Conservation (phyloP, 495 filamentous ascomycete species). For the Delitschia confertaspora region DNA sequence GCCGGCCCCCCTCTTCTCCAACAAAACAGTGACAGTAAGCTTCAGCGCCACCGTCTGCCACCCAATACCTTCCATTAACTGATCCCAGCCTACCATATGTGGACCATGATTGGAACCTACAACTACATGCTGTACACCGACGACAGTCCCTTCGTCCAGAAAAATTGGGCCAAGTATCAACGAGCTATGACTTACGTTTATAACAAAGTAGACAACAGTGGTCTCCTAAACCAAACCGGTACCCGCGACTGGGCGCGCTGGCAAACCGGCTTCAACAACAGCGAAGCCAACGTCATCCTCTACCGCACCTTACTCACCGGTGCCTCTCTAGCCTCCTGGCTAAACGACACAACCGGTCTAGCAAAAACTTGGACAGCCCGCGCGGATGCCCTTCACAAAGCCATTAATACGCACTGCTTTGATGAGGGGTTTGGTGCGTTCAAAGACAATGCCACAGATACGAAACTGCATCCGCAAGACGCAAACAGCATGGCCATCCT, state of each 20-base stretch:
- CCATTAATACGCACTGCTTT: conserved; percentile 44
- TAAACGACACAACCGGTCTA: conserved; percentile 36
- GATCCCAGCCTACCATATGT: conserved; percentile 52
- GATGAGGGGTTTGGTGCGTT: conserved; percentile 46
- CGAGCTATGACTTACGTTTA: conserved; percentile 48
- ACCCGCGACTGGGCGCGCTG: conserved; percentile 51
- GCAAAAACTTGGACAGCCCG: conserved; percentile 38
- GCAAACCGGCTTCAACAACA: conserved; percentile 44
- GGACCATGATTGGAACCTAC: conserved; percentile 54
- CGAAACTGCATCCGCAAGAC: conserved; percentile 32
- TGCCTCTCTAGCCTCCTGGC: conserved; percentile 44
- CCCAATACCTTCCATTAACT: too few relatives aligned
- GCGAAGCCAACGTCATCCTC: conserved; percentile 50
- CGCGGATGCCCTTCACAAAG: conserved; percentile 35
- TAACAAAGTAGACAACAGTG: conserved; percentile 43
- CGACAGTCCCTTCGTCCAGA: conserved; percentile 42
- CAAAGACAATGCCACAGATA: conserved; percentile 46
- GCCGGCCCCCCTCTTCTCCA: conserved; percentile 51
- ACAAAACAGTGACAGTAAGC: conserved; percentile 43
- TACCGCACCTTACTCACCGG: conserved; percentile 47
- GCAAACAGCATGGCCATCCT: conserved; percentile 28
- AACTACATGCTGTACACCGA: conserved; percentile 53
- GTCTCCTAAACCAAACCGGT: conserved; percentile 49
- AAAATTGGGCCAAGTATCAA: conserved; percentile 45
- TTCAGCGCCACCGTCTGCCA: not conserved